These are phyloP conservation scores for Striga asiatica DNA, from an alignment of 257 asterid species.

Conservation along the genomic window DNA sequence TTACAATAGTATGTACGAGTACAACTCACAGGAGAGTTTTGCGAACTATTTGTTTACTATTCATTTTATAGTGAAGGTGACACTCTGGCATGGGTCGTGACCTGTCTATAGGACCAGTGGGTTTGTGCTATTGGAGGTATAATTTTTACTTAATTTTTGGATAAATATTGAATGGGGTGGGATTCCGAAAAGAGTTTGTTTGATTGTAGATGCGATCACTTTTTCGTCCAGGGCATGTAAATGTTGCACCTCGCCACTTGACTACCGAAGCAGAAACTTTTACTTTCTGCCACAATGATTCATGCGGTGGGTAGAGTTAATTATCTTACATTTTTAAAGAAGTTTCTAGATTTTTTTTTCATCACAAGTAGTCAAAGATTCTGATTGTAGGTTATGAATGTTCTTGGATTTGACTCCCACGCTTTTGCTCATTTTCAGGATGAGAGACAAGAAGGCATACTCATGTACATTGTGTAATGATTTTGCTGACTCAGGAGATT, in stretches of 20 bases:
- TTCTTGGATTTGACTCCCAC: conserved; percentile 94
- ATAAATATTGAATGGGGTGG: not conserved
- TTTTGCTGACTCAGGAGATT: no score
- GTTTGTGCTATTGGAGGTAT: conserved; percentile 99
- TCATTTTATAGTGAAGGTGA: no score
- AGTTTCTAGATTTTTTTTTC: conserved; percentile 1
- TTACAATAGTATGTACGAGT: conserved; percentile 62
- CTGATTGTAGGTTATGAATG: conserved; percentile 68
- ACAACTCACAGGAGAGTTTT: no score
- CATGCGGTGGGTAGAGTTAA: conserved; percentile 70
- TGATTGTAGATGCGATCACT: not conserved
- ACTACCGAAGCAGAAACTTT: conserved; percentile 93
- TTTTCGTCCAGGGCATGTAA: conserved; percentile 71
- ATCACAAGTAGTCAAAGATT: conserved; percentile 4
- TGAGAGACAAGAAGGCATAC: conserved; percentile 77
- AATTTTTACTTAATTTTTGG: no score
- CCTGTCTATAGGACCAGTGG: conserved; percentile 98
- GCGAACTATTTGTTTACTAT: no score
- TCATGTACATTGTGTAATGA: conserved; percentile 34
- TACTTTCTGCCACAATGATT: conserved; percentile 83
- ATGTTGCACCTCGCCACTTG: conserved; percentile 97
- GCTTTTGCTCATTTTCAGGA: conserved; percentile 94
- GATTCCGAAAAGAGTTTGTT: not conserved
- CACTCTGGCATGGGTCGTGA: conserved; percentile 97
- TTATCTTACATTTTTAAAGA: not conserved